phyloP scores from a whole-genome alignment of 257 asterid genomes.

The Scutellaria galericulata region DNA sequence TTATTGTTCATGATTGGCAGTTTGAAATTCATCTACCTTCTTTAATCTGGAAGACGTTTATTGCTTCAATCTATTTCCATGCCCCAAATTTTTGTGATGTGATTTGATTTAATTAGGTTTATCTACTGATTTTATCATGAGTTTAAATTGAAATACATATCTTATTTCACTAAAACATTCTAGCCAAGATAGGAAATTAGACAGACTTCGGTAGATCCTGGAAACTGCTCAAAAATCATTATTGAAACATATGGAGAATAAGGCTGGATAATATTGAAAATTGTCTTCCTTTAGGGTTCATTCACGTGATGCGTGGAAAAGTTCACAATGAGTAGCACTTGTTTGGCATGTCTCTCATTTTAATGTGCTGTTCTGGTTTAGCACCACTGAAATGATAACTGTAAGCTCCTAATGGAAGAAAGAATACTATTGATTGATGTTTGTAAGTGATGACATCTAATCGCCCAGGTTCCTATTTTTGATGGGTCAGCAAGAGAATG shows the following conservation, averaged over 20 bases:
- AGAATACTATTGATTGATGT: conserved; percentile 16
- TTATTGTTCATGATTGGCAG: not conserved
- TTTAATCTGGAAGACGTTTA: not conserved
- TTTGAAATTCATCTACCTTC: conserved; percentile 1
- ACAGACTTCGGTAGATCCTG: not conserved
- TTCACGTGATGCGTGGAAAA: not conserved
- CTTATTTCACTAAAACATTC: not conserved
- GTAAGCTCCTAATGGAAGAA: conserved; percentile 22
- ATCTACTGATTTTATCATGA: not conserved
- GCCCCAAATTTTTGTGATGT: not conserved
- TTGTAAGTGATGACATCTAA: conserved; percentile 25
- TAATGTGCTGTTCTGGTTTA: conserved; percentile 5
- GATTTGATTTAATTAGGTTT: not conserved
- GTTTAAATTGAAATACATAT: not conserved
- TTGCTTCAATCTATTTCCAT: not conserved
- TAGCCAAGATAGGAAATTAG: not conserved
- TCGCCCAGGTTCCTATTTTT: conserved; percentile 83
- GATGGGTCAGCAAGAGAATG: conserved; percentile 97
- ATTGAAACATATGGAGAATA: not conserved
- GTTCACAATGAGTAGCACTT: conserved; percentile 14
- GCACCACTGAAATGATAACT: not conserved
- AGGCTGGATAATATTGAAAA: not conserved
- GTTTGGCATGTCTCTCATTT: conserved; percentile 20
- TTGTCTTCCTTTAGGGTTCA: not conserved
- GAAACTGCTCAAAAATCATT: not conserved